Percentiles rank a stretch among this genome's conserved stretches.
phyloP scores from a whole-genome alignment of 345 rosid species.

The Brassica incana region DNA sequence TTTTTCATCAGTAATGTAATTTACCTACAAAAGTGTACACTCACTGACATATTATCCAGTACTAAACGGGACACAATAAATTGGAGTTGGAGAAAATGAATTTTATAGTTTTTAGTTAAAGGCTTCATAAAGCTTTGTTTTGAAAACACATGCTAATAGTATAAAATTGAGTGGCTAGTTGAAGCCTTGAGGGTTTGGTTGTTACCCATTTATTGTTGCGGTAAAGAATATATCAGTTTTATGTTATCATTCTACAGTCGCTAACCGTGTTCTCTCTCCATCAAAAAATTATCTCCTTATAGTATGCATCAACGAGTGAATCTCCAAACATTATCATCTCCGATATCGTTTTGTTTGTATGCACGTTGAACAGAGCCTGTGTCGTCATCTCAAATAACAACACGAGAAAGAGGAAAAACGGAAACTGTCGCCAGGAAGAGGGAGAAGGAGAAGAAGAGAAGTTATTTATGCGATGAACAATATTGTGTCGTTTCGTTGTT shows the following conservation, averaged over 20 bases:
- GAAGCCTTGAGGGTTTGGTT: not conserved
- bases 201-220: not conserved
- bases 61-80: not conserved
- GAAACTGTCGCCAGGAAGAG: not conserved
- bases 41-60: not conserved
- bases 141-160: not conserved
- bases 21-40: not conserved
- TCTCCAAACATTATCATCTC: constrained; percentile 71
- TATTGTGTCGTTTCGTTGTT: too few species aligned
- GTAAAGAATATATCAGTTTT: not conserved
- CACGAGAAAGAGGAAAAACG: constrained; percentile 20
- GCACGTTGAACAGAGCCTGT: constrained; percentile 19
- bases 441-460: too few species aligned
- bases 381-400: constrained; percentile 3
- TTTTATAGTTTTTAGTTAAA: not conserved
- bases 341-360: constrained; percentile 45
- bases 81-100: not conserved
- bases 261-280: not conserved
- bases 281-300: not conserved
- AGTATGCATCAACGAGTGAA: constrained; percentile 64
- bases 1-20: not conserved
- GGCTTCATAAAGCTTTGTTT: not conserved
- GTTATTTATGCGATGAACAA: too few species aligned
- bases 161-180: not conserved
- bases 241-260: not conserved